Percentiles rank a stretch among this genome's conserved stretches.
phyloP scores from a whole-genome alignment of 2,329 filamentous ascomycete species.

The Cercospora beticola region DNA sequence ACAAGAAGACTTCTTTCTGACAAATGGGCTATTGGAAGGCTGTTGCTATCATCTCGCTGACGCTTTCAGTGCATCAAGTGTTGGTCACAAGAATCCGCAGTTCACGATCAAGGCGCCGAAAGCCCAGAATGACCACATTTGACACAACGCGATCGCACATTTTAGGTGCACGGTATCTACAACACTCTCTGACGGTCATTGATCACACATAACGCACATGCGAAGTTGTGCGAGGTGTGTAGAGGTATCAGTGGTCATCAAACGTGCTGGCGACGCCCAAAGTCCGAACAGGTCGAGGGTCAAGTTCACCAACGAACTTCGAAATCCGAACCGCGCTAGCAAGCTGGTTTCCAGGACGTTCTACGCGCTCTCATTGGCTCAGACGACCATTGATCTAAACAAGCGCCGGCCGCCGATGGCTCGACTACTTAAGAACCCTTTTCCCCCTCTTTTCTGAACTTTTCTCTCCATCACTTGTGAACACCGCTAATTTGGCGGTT shows the following conservation, averaged over 20 bases:
- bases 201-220: not conserved
- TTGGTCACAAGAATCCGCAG: not conserved
- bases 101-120: not conserved
- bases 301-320: constrained; percentile 2
- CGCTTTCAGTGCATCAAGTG: not conserved
- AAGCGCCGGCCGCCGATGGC: not conserved
- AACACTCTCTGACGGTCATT: not conserved
- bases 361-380: not conserved
- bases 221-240: not conserved
- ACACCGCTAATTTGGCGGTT: not conserved
- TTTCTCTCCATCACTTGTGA: not conserved
- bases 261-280: not conserved
- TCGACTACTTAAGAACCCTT: not conserved
- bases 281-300: not conserved
- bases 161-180: not conserved
- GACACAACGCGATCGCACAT: not conserved
- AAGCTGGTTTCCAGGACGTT: not conserved
- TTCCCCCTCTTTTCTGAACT: not conserved
- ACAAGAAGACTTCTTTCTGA: not conserved
- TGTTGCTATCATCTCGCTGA: not conserved
- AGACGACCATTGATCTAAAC: not conserved
- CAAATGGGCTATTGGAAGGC: not conserved
- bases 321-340: not conserved
- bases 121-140: not conserved
- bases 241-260: not conserved